phyloP scores from a whole-genome alignment of 139 green algal genomes.

The Picochlorum sp. region DNA sequence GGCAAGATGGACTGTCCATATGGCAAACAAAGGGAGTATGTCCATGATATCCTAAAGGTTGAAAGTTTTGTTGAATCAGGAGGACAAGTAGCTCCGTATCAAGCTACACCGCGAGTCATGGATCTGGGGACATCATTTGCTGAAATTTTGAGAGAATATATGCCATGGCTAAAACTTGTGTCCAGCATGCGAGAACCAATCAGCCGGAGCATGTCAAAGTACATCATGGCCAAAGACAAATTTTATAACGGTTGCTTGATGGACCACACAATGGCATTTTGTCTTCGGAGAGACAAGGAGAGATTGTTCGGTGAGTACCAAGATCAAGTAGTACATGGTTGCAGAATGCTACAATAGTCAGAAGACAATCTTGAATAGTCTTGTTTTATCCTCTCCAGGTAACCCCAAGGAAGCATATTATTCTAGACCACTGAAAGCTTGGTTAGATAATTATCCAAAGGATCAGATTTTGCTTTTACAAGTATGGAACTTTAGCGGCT shows the following conservation, averaged over 20 bases:
- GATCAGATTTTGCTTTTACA: not conserved
- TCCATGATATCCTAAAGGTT: not conserved
- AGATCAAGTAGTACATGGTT: too few relatives aligned
- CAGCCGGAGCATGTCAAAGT: slow-evolving; percentile 8
- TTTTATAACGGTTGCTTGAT: not conserved
- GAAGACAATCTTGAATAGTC: too few relatives aligned
- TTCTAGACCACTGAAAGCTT: not conserved
- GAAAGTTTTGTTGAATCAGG: not conserved
- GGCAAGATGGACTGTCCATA: not conserved
- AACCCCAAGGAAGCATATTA: not conserved
- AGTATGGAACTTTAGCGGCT: too few relatives aligned
- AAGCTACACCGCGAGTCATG: not conserved
- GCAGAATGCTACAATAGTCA: too few relatives aligned
- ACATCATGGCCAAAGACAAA: slow-evolving; percentile 12
- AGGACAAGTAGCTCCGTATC: not conserved
- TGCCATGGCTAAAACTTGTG: slow-evolving; percentile 21
- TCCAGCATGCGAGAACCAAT: slow-evolving; percentile 12
- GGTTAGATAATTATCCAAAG: not conserved
- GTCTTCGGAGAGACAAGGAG: not conserved
- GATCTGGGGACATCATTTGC: not conserved
- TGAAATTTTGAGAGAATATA: not conserved
- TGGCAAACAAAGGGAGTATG: not conserved
- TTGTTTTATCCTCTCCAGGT: too few relatives aligned
- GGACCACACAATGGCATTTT: not conserved
- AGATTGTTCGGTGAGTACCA: not conserved